Conservation (phyloP, 2,329 filamentous ascomycete genomes). For the Aspergillus carbonarius region DNA sequence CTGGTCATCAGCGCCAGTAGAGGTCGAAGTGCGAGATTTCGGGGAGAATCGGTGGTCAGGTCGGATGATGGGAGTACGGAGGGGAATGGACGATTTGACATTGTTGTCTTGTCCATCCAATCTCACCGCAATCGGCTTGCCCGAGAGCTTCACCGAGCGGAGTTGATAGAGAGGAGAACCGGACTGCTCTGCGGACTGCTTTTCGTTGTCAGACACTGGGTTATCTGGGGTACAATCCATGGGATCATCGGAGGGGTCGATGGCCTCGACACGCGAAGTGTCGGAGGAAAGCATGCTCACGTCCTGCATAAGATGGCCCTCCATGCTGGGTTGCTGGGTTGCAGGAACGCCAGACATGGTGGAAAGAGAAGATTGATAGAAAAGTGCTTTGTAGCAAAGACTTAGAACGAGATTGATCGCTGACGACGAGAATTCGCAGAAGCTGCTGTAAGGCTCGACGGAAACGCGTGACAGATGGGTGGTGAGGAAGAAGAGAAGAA, state of each 20-base stretch:
- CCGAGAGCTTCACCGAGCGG: not conserved
- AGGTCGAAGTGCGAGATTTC: not conserved
- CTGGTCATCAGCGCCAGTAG: not conserved
- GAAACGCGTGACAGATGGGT: not conserved
- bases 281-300: slow-evolving; percentile 8
- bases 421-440: not conserved
- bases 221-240: slow-evolving; percentile 19
- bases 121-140: not conserved
- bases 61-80: slow-evolving; percentile 8
- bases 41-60: slow-evolving; percentile 13
- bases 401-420: not conserved
- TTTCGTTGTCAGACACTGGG: not conserved
- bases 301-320: slow-evolving; percentile 14
- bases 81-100: not conserved
- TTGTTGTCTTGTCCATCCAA: not conserved
- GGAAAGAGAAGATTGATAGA: not conserved
- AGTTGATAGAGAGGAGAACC: not conserved
- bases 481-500: slow-evolving; percentile 3
- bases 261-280: not conserved
- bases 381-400: not conserved
- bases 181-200: not conserved
- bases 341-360: slow-evolving; percentile 15
- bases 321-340: slow-evolving; percentile 9
- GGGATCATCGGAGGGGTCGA: slow-evolving; percentile 9
- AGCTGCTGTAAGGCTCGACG: not conserved